Conservation (phyloP, 2,329 filamentous ascomycete species). For the Xylariaceae sp. region DNA sequence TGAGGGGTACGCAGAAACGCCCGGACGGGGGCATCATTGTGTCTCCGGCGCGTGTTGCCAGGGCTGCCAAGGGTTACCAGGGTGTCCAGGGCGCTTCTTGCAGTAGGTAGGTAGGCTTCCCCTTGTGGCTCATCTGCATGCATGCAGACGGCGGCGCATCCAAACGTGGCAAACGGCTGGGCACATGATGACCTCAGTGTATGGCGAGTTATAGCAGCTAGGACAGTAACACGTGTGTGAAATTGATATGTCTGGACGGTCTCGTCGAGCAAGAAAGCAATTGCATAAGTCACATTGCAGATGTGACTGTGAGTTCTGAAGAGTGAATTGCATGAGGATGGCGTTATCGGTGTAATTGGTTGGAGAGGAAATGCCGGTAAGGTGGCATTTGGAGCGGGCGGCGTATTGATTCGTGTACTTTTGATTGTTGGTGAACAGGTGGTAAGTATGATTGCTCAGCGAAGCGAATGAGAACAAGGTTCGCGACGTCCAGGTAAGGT, state of each 20-base stretch:
- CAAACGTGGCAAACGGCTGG: slow-evolving; percentile 13
- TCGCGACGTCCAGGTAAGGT: too few relatives aligned
- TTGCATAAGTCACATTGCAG: slow-evolving; percentile 4
- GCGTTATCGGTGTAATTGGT: slow-evolving; percentile 5
- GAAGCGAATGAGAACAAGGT: not conserved
- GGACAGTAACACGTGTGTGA: slow-evolving; percentile 16
- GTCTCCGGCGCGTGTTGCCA: not conserved
- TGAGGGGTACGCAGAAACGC: not conserved
- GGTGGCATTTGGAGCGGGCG: slow-evolving; percentile 1
- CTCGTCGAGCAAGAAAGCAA: not conserved
- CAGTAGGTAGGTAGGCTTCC: not conserved
- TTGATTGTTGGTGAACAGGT: not conserved
- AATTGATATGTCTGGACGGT: slow-evolving; percentile 5
- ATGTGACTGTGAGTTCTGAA: slow-evolving; percentile 9
- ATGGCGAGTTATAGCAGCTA: slow-evolving; percentile 9
- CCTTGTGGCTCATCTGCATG: not conserved
- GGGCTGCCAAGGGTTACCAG: not conserved
- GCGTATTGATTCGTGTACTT: too few relatives aligned
- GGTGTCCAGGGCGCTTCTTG: not conserved
- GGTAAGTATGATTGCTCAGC: not conserved
- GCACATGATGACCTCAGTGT: not conserved
- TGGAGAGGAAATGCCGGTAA: not conserved
- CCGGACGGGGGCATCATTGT: not conserved
- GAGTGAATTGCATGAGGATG: slow-evolving; percentile 2
- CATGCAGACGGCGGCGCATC: not conserved